A percentile compares a stretch with the other conserved stretches of the same genome.
phyloP scores from a whole-genome alignment of 352 stramenopile genomes.

The Phytophthora boehmeriae region DNA sequence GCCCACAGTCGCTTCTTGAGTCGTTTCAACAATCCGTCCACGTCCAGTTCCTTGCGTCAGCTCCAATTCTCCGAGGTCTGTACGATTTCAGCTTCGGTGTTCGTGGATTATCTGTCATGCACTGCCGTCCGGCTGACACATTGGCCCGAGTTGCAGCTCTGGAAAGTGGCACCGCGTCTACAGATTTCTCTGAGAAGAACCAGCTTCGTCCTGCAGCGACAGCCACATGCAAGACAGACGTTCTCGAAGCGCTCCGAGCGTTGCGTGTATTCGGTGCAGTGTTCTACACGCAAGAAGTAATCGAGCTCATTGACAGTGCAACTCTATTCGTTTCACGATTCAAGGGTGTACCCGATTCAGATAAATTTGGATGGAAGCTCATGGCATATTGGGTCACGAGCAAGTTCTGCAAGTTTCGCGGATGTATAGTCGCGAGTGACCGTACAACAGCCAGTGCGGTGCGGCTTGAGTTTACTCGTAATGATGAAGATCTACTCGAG shows the following conservation, averaged over 20 bases:
- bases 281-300: constrained; percentile 7
- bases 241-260: not conserved
- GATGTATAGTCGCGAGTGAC: not conserved
- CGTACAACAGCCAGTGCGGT: not conserved
- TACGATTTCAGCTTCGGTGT: constrained; percentile 9
- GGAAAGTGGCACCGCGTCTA: constrained; percentile 4
- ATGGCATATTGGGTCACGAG: constrained; percentile 16
- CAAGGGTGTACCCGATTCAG: not conserved
- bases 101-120: constrained; percentile 8
- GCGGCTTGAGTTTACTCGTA: constrained; percentile 7
- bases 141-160: constrained; percentile 1
- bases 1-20: constrained; percentile 9
- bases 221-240: not conserved
- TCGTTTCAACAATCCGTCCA: constrained; percentile 12
- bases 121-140: constrained; percentile 2
- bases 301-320: constrained; percentile 1
- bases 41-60: not conserved
- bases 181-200: constrained; percentile 14
- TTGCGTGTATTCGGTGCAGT: not conserved
- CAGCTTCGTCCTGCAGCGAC: not conserved
- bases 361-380: constrained; percentile 7
- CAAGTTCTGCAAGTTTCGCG: constrained; percentile 16
- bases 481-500: constrained; percentile 13
- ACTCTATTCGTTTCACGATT: constrained; percentile 3
- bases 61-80: constrained; percentile 5